Evolutionary conservation across 768 basidiomycete genomes (phyloP).

Genomic region (Lentinula detonsa): DNA sequence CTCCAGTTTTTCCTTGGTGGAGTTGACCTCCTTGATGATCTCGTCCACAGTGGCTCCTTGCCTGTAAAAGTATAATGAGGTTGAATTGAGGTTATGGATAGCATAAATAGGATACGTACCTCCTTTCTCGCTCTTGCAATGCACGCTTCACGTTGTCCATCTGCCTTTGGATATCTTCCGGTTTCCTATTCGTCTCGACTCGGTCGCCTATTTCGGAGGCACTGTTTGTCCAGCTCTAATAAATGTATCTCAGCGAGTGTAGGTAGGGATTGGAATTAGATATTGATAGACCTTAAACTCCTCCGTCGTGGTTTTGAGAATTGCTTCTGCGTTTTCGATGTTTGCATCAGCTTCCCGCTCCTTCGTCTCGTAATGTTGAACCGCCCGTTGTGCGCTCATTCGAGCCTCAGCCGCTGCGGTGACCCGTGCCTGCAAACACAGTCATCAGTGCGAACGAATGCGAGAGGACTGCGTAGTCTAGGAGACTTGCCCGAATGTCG

Average conservation of each 20-base stretch:
- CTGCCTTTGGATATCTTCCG: slow-evolving; percentile 49
- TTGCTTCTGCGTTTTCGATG: slow-evolving; percentile 37
- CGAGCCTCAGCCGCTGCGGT: slow-evolving; percentile 43
- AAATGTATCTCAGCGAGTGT: neutral
- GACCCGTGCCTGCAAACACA: slow-evolving; percentile 37
- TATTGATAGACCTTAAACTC: slow-evolving; percentile 52
- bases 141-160: slow-evolving; percentile 61
- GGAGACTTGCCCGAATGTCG: slow-evolving; percentile 36
- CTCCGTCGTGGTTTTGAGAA: slow-evolving; percentile 43
- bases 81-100: slow-evolving; percentile 1
- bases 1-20: slow-evolving; percentile 51
- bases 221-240: slow-evolving; percentile 56
- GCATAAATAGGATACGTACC: slow-evolving; percentile 28
- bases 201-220: slow-evolving; percentile 59
- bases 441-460: neutral
- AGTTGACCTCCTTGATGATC: slow-evolving; percentile 66
- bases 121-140: slow-evolving; percentile 59
- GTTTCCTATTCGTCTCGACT: slow-evolving; percentile 51
- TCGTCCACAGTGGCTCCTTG: slow-evolving; percentile 77
- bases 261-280: neutral
- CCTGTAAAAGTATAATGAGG: slow-evolving; percentile 24
- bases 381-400: neutral
- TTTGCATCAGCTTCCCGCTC: slow-evolving; percentile 10
- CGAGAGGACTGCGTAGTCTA: neutral
- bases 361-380: slow-evolving; percentile 28